These are phyloP conservation scores for Thelonectria rubi DNA, from an alignment of 2,329 filamentous ascomycete species.

Conservation along the genomic window DNA sequence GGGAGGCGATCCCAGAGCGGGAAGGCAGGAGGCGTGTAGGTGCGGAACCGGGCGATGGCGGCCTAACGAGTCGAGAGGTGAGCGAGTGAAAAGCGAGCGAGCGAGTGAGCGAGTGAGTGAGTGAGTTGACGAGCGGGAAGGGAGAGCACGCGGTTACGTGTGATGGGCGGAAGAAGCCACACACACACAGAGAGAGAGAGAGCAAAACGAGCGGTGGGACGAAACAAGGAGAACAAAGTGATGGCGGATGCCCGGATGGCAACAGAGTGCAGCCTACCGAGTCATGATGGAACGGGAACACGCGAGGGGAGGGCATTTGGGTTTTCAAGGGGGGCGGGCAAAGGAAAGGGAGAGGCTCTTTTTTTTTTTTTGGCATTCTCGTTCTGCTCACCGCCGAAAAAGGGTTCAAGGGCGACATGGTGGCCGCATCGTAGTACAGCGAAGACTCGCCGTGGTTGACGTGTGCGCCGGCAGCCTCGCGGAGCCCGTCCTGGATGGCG, in stretches of 20 bases:
- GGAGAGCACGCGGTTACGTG: too few species aligned
- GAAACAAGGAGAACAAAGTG: background rate
- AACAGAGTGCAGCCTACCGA: background rate
- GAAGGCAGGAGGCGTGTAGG: slow-evolving; percentile 69
- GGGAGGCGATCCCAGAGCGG: slow-evolving; percentile 70
- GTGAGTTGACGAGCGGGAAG: background rate
- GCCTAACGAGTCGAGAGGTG: slow-evolving; percentile 50
- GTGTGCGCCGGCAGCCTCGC: slow-evolving; percentile 32
- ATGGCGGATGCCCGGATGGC: background rate
- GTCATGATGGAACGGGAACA: background rate
- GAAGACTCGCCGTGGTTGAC: slow-evolving; percentile 51
- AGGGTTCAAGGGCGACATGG: slow-evolving; percentile 65
- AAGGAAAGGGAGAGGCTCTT: background rate
- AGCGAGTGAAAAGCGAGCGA: slow-evolving; percentile 14
- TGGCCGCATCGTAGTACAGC: slow-evolving; percentile 65
- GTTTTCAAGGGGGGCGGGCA: too few species aligned
- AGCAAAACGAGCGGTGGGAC: background rate
- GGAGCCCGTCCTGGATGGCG: slow-evolving; percentile 35
- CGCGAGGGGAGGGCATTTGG: background rate
- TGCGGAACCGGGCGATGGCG: slow-evolving; percentile 67
- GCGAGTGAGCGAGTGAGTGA: slow-evolving; percentile 26
- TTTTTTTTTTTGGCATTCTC: too few species aligned
- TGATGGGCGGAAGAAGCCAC: background rate
- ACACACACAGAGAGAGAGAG: background rate
- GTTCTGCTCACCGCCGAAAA: slow-evolving; percentile 60